Percentiles rank a stretch among this genome's conserved stretches.
Conservation (phyloP, 495 filamentous ascomycete genomes). For the Aspergillus panamensis region DNA sequence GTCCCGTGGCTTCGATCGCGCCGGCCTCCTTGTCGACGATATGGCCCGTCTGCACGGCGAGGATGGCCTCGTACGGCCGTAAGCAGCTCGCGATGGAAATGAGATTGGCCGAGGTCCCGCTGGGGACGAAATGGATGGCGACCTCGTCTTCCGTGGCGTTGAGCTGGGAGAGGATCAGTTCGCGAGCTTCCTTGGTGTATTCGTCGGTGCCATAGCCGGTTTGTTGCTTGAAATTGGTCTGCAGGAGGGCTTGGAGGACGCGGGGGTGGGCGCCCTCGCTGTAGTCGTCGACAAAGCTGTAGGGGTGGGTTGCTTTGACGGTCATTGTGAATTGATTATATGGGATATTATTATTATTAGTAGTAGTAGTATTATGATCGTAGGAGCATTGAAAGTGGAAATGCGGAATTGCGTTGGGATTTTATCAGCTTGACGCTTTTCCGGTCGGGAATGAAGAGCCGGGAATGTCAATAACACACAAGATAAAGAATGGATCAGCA, state of each 20-base stretch:
- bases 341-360: background rate
- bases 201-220: constrained; percentile 41
- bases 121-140: constrained; percentile 44
- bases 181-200: constrained; percentile 30
- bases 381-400: too few species aligned
- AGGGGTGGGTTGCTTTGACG: constrained; percentile 21
- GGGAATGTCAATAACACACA: too few species aligned
- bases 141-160: constrained; percentile 35
- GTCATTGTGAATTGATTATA: constrained; percentile 9
- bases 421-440: too few species aligned
- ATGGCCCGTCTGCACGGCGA: constrained; percentile 41
- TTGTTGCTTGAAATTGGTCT: constrained; percentile 39
- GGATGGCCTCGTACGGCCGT: constrained; percentile 42
- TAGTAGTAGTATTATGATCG: too few species aligned
- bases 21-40: constrained; percentile 45
- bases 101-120: constrained; percentile 43
- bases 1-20: constrained; percentile 45
- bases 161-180: constrained; percentile 32
- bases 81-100: constrained; percentile 46
- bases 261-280: constrained; percentile 46
- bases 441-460: too few species aligned
- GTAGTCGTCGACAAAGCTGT: constrained; percentile 47
- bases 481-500: too few species aligned
- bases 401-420: too few species aligned
- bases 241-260: constrained; percentile 40